phyloP scores from a whole-genome alignment of 768 basidiomycete species.

The Tulasnella sp. region DNA sequence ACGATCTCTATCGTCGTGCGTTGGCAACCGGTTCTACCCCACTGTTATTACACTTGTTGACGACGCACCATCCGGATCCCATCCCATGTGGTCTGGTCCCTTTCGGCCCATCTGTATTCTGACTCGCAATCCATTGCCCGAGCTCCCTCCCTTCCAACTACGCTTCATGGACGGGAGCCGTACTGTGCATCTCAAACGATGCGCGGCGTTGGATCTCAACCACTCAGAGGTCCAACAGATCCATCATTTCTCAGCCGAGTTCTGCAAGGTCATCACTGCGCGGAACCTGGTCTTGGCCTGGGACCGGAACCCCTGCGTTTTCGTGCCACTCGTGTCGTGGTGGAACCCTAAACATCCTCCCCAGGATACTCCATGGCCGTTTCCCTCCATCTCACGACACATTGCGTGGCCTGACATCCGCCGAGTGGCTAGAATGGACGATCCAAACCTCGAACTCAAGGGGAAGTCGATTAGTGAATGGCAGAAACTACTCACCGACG shows the following conservation, averaged over 20 bases:
- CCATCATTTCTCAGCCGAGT: conserved; percentile 53
- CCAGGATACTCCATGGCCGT: conserved; percentile 23
- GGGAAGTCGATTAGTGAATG: conserved; percentile 34
- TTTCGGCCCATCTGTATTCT: conserved; percentile 58
- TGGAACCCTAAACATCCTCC: conserved; percentile 32
- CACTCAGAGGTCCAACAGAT: conserved; percentile 42
- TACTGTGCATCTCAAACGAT: conserved; percentile 40
- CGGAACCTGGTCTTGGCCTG: conserved; percentile 53
- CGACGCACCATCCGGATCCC: conserved; percentile 24
- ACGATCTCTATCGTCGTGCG: conserved; percentile 32
- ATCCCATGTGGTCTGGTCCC: conserved; percentile 28
- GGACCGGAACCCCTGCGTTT: conserved; percentile 54
- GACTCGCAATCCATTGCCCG: conserved; percentile 58
- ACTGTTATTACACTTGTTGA: conserved; percentile 41
- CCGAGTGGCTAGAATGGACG: conserved; percentile 45
- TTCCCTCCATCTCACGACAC: conserved; percentile 37
- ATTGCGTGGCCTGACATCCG: conserved; percentile 59
- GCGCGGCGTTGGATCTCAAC: conserved; percentile 41
- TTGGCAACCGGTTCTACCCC: conserved; percentile 43
- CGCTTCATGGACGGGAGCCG: conserved; percentile 48
- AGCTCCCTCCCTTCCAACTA: conserved; percentile 47
- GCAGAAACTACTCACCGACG: conserved; percentile 47
- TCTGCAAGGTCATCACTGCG: conserved; percentile 57
- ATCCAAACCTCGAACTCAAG: conserved; percentile 39
- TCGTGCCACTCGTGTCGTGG: conserved; percentile 48